These are phyloP conservation scores for Hortiboletus flavorubellus DNA, from an alignment of 768 basidiomycete species.

Conservation along the genomic window DNA sequence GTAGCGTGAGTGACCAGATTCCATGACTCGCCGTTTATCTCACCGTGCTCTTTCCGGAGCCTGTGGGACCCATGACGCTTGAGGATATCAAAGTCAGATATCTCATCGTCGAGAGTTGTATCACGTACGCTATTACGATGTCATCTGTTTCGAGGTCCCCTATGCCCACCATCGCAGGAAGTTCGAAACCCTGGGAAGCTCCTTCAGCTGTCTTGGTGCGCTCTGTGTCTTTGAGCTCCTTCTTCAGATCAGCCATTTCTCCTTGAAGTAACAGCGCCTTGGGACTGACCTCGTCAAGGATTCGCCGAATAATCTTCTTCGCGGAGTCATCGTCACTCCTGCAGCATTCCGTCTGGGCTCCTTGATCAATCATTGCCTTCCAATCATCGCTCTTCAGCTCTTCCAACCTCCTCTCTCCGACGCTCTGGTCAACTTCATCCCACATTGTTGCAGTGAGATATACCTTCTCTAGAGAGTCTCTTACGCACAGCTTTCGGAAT, in stretches of 20 bases:
- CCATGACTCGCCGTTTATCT: background rate
- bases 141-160: background rate
- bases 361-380: conserved; percentile 8
- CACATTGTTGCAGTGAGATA: conserved; percentile 40
- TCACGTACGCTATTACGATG: conserved; percentile 15
- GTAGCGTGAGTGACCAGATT: background rate
- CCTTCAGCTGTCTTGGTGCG: background rate
- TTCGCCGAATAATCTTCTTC: conserved; percentile 3
- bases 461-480: conserved; percentile 30
- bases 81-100: background rate
- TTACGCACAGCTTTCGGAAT: conserved; percentile 30
- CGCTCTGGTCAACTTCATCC: conserved; percentile 26
- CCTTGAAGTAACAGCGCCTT: conserved; percentile 3
- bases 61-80: conserved; percentile 17
- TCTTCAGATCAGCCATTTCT: conserved; percentile 6
- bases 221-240: conserved; percentile 1
- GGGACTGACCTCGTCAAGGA: background rate
- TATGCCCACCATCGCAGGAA: background rate
- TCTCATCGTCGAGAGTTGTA: background rate
- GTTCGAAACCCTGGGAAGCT: background rate
- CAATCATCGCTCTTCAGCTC: conserved; percentile 10
- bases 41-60: conserved; percentile 5
- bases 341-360: conserved; percentile 9
- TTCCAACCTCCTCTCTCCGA: conserved; percentile 17
- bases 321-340: conserved; percentile 8